These are phyloP conservation scores for Penicillium steckii DNA, from an alignment of 495 filamentous ascomycete species.

Conservation along the genomic window DNA sequence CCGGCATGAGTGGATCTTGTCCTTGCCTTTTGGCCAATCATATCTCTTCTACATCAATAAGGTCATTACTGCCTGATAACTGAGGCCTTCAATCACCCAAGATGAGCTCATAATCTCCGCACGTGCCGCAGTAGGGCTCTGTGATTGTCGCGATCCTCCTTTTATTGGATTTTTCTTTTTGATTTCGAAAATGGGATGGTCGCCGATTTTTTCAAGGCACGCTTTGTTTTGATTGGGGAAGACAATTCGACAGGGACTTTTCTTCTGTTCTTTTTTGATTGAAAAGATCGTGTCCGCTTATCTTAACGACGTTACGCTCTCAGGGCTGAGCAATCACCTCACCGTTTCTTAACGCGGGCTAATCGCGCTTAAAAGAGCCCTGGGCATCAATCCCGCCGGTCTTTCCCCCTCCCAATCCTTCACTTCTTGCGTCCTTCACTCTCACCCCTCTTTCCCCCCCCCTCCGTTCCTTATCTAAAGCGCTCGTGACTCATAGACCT, in stretches of 20 bases:
- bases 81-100: neutral
- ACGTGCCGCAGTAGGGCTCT: conserved; percentile 16
- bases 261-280: neutral
- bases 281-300: neutral
- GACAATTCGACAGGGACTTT: neutral
- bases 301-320: neutral
- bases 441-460: neutral
- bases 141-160: conserved; percentile 20
- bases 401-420: neutral
- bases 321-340: neutral
- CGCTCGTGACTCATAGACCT: neutral
- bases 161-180: neutral
- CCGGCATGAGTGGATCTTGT: conserved; percentile 3
- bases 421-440: neutral
- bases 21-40: neutral
- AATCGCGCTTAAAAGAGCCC: neutral
- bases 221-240: neutral
- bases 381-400: neutral
- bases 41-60: neutral
- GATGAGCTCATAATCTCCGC: conserved; percentile 16
- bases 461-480: neutral
- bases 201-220: neutral
- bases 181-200: neutral
- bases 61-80: conserved; percentile 3
- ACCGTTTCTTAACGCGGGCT: neutral